Evolutionary conservation across 2,329 filamentous ascomycete genomes (phyloP).

Genomic region (Nigrospora sphaerica): DNA sequence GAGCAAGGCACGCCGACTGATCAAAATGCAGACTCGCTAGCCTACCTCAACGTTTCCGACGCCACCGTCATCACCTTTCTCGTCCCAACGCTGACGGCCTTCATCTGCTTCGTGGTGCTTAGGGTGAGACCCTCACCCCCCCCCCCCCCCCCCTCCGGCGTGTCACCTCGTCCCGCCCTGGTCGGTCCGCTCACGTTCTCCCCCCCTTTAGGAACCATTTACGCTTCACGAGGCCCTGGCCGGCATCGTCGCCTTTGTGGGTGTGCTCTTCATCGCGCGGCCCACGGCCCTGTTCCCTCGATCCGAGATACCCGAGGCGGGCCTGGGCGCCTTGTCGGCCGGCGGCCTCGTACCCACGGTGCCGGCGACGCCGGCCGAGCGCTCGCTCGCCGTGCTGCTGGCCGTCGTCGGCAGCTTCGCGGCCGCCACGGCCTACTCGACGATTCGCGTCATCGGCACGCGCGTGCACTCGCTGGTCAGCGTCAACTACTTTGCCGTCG

Average conservation of each 20-base stretch:
- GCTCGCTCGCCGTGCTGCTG: constrained; percentile 56
- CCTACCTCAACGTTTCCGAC: constrained; percentile 71
- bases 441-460: constrained; percentile 68
- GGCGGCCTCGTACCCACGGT: constrained; percentile 13
- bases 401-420: constrained; percentile 65
- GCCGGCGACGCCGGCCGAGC: constrained; percentile 47
- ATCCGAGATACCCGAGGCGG: constrained; percentile 5
- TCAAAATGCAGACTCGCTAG: constrained; percentile 31
- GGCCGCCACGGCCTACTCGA: constrained; percentile 62
- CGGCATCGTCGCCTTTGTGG: constrained; percentile 60
- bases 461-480: constrained; percentile 68
- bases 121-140: constrained; percentile 11
- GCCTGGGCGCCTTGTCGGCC: not conserved
- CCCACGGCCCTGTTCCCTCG: constrained; percentile 50
- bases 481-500: constrained; percentile 69
- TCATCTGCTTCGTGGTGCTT: constrained; percentile 55
- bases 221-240: constrained; percentile 63
- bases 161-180: not conserved
- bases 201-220: constrained; percentile 58
- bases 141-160: not conserved
- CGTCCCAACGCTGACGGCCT: constrained; percentile 60
- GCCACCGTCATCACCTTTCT: constrained; percentile 77
- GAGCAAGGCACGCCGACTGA: not conserved
- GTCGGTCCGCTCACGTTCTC: constrained; percentile 17
- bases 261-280: constrained; percentile 69